Evolutionary conservation across 805 yeast species (phyloP), one percentile per base, ranked within the genome.

Genomic region (Starmera quercuum): DNA sequence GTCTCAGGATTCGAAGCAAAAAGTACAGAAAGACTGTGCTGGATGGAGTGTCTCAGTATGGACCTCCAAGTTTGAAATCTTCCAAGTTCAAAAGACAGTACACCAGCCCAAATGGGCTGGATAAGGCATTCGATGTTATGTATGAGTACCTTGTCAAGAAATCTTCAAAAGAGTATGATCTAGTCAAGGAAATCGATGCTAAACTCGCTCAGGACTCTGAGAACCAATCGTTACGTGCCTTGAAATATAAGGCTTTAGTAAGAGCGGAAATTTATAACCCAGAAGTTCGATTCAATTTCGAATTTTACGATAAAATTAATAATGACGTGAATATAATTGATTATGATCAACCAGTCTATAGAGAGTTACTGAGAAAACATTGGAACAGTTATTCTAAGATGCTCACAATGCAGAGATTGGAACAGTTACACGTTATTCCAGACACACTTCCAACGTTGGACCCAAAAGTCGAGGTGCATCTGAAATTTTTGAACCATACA

Each of bases 381-480:
- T 90, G 97, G 97, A 73, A 76, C 53, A 47, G 58, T 11, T 66
- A 78, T 41, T 78, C 74, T 29, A 74, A 75, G 58, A 82, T 86
- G 84, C 53, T 85, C 33, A 64, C 80, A 34, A 85, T 92, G 92
- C 97, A 92, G 63, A 77, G 97, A 64, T 60, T 92, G 34, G 98
- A 92, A 61, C 77, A 82, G 36, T 63, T 86, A 45, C 72, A 71
- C 28, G 85, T 85, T 28, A 83, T 92, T 38, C 98, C 98, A 12
- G 98, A 92, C 54, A 88, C 97, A 4, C 54, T 92, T 56, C 92
- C 97, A 19, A 87, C 97, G 2, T 59, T 92, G 37, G 78, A 72
- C 8, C 97, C 97, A 14, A 62, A 68, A 41, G 90, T 75, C 13
- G 86, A 83, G 33, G 83, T 90, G 6, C 66, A 73, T 29, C 51